Evolutionary conservation across 1,284 basidiomycete genomes (phyloP), one percentile per base, ranked within the genome.

Genomic region (Fereydounia khargensis): DNA sequence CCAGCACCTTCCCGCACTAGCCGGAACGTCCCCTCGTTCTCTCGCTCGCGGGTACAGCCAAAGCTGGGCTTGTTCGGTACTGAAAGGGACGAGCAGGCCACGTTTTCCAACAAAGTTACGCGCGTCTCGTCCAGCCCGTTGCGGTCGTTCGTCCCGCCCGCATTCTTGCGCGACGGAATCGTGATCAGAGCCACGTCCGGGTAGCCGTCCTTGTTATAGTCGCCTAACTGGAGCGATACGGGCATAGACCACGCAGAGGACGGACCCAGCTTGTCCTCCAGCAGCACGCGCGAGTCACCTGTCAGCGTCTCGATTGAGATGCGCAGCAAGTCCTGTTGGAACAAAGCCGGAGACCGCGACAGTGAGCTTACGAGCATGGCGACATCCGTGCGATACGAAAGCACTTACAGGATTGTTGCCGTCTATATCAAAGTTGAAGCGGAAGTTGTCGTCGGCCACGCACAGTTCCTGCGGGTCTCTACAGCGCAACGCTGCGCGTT

Each of bases 141-240:
- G 38, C 1, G 43, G 16, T 43, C 47, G 47, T 61, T 61, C 42
- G 21, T 59, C 34, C 24, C 76, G 64, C 38, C 78, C 57, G 25
- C 74, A 3, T 35, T 33, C 3, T 32, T 39, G 6, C 41, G 39
- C 8, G 76, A 60, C 2, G 73, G 81, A 0, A 83, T 74, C n/a
- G 91, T 83, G 6, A 86, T 65, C 3, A 97, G 21, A 0, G 61
- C 79, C 7, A 97, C 70, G 66, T 98, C 95, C 0, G 95, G 92
- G 78, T 89, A 97, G 0, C 95, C 95, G 72, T 98, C 92, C 27
- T 94, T 81, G 76, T 97, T 89, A 47, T 83, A 86, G 77, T 99
- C 95, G 31, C 92, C 95, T 0, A 92, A 78, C 47, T 86, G 86
- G 31, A 97, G 77, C 0, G 88, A 81, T 6, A 91, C 77, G 0